Conservation (phyloP, 1,284 basidiomycete species). For the Trichosporon faecale region DNA sequence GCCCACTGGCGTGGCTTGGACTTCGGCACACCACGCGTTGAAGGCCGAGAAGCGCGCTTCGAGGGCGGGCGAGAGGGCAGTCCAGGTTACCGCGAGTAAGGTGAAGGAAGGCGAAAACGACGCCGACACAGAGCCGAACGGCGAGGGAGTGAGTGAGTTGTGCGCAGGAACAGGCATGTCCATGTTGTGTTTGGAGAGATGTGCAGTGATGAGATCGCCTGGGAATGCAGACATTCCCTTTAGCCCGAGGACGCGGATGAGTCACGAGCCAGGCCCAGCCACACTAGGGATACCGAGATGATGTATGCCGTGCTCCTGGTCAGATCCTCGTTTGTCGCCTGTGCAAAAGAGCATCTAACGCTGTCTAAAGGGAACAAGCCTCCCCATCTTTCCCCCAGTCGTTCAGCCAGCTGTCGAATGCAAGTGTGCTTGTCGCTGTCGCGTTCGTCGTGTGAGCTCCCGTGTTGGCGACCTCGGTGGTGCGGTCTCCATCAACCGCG, state of each 20-base stretch:
- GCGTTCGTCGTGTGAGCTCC: neutral
- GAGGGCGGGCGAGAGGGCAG: neutral
- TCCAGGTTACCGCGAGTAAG: neutral
- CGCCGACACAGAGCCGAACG: neutral
- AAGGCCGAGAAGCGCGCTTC: neutral
- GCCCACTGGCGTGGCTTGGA: neutral
- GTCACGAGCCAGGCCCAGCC: neutral
- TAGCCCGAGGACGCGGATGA: neutral
- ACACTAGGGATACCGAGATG: neutral
- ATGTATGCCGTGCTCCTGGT: neutral
- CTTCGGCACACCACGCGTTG: slow-evolving; percentile 4
- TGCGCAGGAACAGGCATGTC: neutral
- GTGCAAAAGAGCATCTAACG: too few species aligned
- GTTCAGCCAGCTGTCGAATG: neutral
- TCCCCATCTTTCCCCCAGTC: too few species aligned
- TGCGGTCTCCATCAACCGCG: neutral
- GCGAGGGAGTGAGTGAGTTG: neutral
- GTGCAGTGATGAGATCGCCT: neutral
- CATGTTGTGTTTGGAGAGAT: neutral
- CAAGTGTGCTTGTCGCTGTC: neutral
- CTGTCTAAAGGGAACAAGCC: too few species aligned
- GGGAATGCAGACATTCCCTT: neutral
- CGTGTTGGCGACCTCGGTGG: neutral
- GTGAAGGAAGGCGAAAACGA: neutral
- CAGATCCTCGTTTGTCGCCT: too few species aligned